phyloP scores from a whole-genome alignment of 192 early-diverging fungal genomes.

The Dissophora ornata region DNA sequence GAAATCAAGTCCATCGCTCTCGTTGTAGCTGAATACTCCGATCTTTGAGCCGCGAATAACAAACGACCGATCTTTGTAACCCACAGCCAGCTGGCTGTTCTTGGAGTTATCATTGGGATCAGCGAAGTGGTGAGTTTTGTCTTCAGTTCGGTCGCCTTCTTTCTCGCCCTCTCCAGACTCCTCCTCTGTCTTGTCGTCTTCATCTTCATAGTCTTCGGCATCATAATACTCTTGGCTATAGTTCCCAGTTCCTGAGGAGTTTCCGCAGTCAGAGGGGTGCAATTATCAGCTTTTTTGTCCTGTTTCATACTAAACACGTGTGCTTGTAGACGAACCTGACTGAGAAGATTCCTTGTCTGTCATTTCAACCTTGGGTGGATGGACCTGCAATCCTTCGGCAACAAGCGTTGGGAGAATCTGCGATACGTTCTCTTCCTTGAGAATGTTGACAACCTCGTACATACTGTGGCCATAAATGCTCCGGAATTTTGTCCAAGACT shows the following conservation, averaged over 20 bases:
- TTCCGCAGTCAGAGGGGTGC: too few relatives aligned
- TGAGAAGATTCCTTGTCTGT: not conserved
- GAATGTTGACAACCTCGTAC: constrained; percentile 77
- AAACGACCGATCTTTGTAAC: constrained; percentile 91
- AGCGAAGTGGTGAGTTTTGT: too few relatives aligned
- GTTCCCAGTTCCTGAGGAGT: not conserved
- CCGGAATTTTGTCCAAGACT: constrained; percentile 69
- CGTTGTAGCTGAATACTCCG: constrained; percentile 87
- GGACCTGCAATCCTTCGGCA: too few relatives aligned
- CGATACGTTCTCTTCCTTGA: constrained; percentile 67
- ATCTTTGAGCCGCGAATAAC: constrained; percentile 90
- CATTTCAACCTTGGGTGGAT: not conserved
- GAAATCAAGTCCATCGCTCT: constrained; percentile 79
- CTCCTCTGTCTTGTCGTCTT: constrained; percentile 52
- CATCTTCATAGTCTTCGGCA: constrained; percentile 44
- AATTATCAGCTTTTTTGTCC: constrained; percentile 75
- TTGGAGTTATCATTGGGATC: constrained; percentile 58
- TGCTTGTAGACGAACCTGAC: constrained; percentile 71
- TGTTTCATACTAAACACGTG: constrained; percentile 82
- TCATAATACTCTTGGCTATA: constrained; percentile 13
- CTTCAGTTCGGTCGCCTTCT: constrained; percentile 31
- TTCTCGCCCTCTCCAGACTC: constrained; percentile 57
- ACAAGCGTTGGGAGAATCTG: not conserved
- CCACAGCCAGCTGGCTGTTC: constrained; percentile 87
- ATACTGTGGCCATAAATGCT: constrained; percentile 75